Evolutionary conservation across 2,329 filamentous ascomycete genomes (phyloP).

Genomic region (Aspergillus tanneri): DNA sequence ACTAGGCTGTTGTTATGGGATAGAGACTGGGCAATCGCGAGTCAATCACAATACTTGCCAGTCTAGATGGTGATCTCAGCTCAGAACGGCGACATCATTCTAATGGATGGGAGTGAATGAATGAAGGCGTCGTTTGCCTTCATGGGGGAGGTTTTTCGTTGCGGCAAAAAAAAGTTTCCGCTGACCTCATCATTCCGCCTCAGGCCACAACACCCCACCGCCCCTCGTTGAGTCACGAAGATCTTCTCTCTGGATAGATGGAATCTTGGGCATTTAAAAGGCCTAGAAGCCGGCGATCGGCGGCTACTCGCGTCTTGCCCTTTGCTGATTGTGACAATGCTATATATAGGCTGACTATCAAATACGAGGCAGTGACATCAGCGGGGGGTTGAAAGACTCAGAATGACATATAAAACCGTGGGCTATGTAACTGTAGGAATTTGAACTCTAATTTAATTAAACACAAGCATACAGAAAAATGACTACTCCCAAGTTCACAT

Average conservation of each 20-base stretch:
- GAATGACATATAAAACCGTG: too few relatives aligned
- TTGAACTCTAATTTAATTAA: background rate
- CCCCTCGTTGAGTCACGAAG: too few relatives aligned
- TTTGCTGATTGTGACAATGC: background rate
- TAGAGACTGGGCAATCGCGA: background rate
- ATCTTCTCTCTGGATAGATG: too few relatives aligned
- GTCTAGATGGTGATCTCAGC: background rate
- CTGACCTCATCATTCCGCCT: background rate
- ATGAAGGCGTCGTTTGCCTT: background rate
- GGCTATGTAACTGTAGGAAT: too few relatives aligned
- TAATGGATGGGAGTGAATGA: background rate
- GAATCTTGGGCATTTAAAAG: too few relatives aligned
- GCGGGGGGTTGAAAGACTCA: background rate
- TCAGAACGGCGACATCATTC: background rate
- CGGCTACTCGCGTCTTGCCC: background rate
- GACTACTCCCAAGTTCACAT: background rate
- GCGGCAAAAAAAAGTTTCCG: background rate
- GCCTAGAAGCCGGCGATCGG: too few relatives aligned
- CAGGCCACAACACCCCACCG: background rate
- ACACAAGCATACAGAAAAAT: background rate
- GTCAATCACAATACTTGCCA: background rate
- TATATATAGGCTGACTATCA: background rate
- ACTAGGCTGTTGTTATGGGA: conserved; percentile 11
- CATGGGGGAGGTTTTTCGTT: background rate
- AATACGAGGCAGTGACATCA: background rate